Conservation (phyloP, 495 filamentous ascomycete species). For the Astrocystis sublimbata region DNA sequence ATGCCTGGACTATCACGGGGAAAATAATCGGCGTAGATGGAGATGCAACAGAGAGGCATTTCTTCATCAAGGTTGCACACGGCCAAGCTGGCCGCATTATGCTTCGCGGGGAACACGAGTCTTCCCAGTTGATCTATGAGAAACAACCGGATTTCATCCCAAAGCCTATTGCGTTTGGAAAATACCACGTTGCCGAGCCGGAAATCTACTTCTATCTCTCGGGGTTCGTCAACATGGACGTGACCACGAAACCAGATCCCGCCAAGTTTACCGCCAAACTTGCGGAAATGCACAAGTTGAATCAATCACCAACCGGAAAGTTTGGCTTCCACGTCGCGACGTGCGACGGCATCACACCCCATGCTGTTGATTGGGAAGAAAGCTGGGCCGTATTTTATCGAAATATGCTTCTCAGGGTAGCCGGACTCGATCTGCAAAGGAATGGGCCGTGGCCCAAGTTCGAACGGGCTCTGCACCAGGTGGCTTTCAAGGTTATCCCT, state of each 20-base stretch:
- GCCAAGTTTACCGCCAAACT: neutral
- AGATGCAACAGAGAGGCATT: neutral
- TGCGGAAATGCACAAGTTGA: constrained; percentile 11
- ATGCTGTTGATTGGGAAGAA: constrained; percentile 35
- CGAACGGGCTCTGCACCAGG: neutral
- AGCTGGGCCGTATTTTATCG: constrained; percentile 45
- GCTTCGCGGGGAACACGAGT: constrained; percentile 23
- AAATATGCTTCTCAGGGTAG: constrained; percentile 12
- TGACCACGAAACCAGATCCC: neutral
- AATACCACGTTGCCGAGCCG: neutral
- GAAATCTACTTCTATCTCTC: neutral
- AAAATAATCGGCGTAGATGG: neutral
- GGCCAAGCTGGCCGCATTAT: constrained; percentile 4
- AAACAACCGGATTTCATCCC: constrained; percentile 22
- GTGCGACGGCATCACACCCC: constrained; percentile 37
- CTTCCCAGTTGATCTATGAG: constrained; percentile 17
- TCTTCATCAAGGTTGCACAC: neutral
- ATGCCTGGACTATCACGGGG: neutral
- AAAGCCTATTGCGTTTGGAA: neutral
- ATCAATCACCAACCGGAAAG: constrained; percentile 44
- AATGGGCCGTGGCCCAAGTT: constrained; percentile 22
- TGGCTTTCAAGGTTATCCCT: constrained; percentile 35
- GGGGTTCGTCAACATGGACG: neutral
- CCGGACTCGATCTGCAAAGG: constrained; percentile 13
- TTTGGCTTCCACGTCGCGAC: constrained; percentile 51